A percentile compares a stretch with the other conserved stretches of the same genome.
Evolutionary conservation across 1,284 basidiomycete species (phyloP).

Genomic region (Bondarzewia mesenterica): DNA sequence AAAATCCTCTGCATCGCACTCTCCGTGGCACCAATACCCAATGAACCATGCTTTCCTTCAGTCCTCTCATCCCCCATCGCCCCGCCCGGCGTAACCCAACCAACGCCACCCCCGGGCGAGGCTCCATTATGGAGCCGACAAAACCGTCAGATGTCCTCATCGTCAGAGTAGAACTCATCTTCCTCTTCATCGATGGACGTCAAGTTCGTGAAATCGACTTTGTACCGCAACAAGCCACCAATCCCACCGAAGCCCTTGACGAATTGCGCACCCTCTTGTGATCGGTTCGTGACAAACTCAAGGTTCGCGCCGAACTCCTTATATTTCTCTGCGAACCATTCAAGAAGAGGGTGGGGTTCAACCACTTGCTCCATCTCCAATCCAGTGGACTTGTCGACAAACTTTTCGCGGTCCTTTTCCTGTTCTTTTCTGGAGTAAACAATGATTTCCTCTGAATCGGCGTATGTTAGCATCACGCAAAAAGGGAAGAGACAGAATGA

Average conservation of each 20-base stretch:
- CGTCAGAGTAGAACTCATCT: constrained; percentile 77
- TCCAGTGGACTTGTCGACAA: constrained; percentile 91
- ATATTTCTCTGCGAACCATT: constrained; percentile 99
- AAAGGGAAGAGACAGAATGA: background rate
- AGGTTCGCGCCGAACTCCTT: constrained; percentile 94
- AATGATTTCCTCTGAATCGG: constrained; percentile 66
- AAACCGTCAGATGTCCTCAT: constrained; percentile 78
- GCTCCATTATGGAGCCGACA: constrained; percentile 72
- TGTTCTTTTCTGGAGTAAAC: constrained; percentile 76
- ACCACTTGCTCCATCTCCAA: constrained; percentile 87
- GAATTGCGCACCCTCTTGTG: constrained; percentile 98
- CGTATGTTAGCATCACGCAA: background rate
- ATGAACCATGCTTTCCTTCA: too few relatives aligned
- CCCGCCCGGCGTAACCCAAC: constrained; percentile 25
- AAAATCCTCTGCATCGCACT: too few relatives aligned
- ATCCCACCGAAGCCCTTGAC: constrained; percentile 99
- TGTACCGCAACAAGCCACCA: constrained; percentile 91
- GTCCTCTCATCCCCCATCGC: constrained; percentile 27
- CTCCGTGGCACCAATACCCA: too few relatives aligned
- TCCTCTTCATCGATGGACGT: constrained; percentile 67
- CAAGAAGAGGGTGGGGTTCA: constrained; percentile 81
- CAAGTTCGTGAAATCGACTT: constrained; percentile 87
- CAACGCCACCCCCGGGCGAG: constrained; percentile 32
- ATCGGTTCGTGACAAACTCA: constrained; percentile 83
- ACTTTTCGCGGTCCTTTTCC: constrained; percentile 89